Evolutionary conservation across 1,284 basidiomycete species (phyloP).

Genomic region (Rhodotorula sp.): DNA sequence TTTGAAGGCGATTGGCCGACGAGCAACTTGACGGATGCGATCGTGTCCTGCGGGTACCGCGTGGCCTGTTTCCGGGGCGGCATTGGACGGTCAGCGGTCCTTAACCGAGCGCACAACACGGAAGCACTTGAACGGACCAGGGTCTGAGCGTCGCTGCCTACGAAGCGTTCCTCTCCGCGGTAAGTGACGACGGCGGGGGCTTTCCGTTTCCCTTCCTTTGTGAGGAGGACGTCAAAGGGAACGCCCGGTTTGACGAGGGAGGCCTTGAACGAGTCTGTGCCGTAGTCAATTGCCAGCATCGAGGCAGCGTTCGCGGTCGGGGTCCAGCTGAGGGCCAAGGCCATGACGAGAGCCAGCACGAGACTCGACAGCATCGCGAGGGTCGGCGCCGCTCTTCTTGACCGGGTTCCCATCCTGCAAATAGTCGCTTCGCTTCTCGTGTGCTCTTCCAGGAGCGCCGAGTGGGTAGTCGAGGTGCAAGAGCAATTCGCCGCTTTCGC

Average conservation of each 20-base stretch:
- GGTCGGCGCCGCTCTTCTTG: not conserved
- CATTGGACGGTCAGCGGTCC: too few species aligned
- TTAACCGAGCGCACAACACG: too few species aligned
- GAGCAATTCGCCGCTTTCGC: too few species aligned
- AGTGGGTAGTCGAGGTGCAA: too few species aligned
- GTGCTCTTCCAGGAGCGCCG: too few species aligned
- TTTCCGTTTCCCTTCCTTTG: constrained; percentile 95
- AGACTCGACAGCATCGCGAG: not conserved
- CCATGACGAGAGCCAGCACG: not conserved
- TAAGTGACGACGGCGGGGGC: constrained; percentile 80
- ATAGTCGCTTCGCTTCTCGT: too few species aligned
- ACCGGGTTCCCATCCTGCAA: not conserved
- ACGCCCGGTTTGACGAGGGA: constrained; percentile 93
- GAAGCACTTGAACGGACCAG: constrained; percentile 62
- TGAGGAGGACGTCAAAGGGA: constrained; percentile 93
- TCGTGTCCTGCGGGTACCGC: constrained; percentile 84
- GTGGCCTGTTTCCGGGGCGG: constrained; percentile 62
- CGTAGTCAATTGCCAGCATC: constrained; percentile 91
- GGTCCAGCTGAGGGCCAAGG: constrained; percentile 30
- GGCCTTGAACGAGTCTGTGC: constrained; percentile 91
- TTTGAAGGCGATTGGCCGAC: constrained; percentile 65
- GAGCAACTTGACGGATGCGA: constrained; percentile 82
- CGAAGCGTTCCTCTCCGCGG: constrained; percentile 84
- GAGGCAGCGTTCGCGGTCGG: constrained; percentile 43
- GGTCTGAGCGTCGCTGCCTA: constrained; percentile 82